Conservation (phyloP, 2,329 filamentous ascomycete species). For the Fusarium denticulatum region DNA sequence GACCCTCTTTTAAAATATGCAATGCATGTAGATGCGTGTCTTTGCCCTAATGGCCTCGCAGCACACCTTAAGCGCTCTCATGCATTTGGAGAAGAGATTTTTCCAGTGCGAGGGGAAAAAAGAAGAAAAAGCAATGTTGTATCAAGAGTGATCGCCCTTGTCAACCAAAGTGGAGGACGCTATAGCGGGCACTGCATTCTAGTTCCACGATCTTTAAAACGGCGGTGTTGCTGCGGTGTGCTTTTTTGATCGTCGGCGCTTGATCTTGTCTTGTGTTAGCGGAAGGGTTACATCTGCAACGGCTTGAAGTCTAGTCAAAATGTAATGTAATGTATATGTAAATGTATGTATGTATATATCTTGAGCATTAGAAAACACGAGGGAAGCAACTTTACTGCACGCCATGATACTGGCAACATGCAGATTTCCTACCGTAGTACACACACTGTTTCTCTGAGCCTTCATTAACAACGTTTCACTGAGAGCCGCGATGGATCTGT, state of each 20-base stretch:
- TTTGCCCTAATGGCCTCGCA: conserved; percentile 39
- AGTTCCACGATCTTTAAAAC: conserved; percentile 32
- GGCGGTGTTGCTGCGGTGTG: conserved; percentile 30
- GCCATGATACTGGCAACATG: conserved; percentile 25
- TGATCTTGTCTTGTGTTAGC: conserved; percentile 30
- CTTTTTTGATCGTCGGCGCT: conserved; percentile 28
- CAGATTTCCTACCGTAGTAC: conserved; percentile 3
- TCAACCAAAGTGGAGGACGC: conserved; percentile 27
- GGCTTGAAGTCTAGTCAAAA: conserved; percentile 1
- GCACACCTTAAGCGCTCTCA: conserved; percentile 21
- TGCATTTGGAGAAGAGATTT: conserved; percentile 22
- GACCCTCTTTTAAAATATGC: conserved; percentile 37
- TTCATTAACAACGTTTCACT: conserved; percentile 1
- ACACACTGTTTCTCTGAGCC: not conserved
- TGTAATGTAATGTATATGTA: conserved; percentile 29
- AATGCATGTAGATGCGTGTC: conserved; percentile 38
- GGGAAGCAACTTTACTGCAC: conserved; percentile 13
- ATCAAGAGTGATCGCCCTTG: conserved; percentile 26
- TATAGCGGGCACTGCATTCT: conserved; percentile 34
- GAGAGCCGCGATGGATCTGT: conserved; percentile 18
- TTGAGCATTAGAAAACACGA: conserved; percentile 32
- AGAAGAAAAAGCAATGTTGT: conserved; percentile 15
- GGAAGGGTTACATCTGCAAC: conserved; percentile 29
- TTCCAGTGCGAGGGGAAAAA: conserved; percentile 36
- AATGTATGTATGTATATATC: conserved; percentile 31